phyloP scores from a whole-genome alignment of 352 stramenopile species.

The Phytophthora cryptogea region DNA sequence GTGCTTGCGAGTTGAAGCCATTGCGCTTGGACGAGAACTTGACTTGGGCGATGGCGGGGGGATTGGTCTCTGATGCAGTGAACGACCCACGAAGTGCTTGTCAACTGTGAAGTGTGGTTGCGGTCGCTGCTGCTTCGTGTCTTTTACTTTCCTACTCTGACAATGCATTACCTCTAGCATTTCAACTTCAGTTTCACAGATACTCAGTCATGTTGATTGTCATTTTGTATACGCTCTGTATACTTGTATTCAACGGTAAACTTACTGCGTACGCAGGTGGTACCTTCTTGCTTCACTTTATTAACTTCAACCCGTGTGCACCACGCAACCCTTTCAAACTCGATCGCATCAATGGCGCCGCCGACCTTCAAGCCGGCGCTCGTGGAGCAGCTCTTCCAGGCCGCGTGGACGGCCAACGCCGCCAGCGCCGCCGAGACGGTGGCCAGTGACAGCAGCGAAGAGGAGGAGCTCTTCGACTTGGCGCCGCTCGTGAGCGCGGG shows the following conservation, averaged over 20 bases:
- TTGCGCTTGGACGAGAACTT: slow-evolving; percentile 6
- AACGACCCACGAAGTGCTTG: slow-evolving; percentile 7
- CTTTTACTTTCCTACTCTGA: neutral
- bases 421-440: slow-evolving; percentile 21
- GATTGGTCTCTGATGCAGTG: slow-evolving; percentile 11
- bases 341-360: slow-evolving; percentile 21
- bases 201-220: neutral
- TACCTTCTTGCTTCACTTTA: slow-evolving; percentile 15
- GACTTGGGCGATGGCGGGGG: neutral
- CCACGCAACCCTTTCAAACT: slow-evolving; percentile 6
- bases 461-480: slow-evolving; percentile 54
- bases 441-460: slow-evolving; percentile 39
- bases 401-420: slow-evolving; percentile 52
- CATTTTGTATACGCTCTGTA: neutral
- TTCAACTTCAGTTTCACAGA: neutral
- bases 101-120: slow-evolving; percentile 20
- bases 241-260: neutral
- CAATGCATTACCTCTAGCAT: neutral
- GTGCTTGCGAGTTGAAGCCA: slow-evolving; percentile 33
- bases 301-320: slow-evolving; percentile 13
- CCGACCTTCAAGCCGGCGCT: slow-evolving; percentile 59
- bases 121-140: slow-evolving; percentile 11
- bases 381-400: slow-evolving; percentile 77
- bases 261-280: slow-evolving; percentile 2
- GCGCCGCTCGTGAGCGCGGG: slow-evolving; percentile 32